These are phyloP conservation scores for Cladosporium cucumerinum DNA, from an alignment of 2,329 filamentous ascomycete genomes.

Conservation along the genomic window DNA sequence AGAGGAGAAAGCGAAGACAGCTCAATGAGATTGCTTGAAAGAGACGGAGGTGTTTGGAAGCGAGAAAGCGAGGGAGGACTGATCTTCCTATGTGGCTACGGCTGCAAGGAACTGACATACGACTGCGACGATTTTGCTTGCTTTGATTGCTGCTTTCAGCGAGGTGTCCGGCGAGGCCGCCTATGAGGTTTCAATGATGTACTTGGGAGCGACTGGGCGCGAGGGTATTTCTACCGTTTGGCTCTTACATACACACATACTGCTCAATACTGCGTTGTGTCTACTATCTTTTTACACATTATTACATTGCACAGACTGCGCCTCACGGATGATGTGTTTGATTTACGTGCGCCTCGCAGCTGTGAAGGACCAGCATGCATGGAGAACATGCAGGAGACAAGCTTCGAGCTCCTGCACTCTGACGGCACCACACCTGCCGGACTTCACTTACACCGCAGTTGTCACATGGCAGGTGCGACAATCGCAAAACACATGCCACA, in stretches of 20 bases:
- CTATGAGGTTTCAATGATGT: neutral
- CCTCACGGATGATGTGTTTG: neutral
- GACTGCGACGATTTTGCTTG: slow-evolving; percentile 15
- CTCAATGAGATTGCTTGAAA: neutral
- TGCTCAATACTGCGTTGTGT: neutral
- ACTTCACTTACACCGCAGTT: neutral
- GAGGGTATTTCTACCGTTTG: neutral
- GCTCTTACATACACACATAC: slow-evolving; percentile 3
- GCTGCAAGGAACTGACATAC: slow-evolving; percentile 18
- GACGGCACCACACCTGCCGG: neutral
- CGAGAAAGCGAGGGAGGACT: neutral
- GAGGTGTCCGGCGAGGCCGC: slow-evolving; percentile 23
- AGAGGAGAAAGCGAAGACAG: slow-evolving; percentile 52
- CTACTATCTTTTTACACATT: neutral
- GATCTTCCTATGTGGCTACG: neutral
- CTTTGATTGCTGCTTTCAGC: slow-evolving; percentile 25
- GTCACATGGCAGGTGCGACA: slow-evolving; percentile 3
- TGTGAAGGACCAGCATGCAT: neutral
- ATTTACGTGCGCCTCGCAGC: neutral
- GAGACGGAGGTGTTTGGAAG: neutral
- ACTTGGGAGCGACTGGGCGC: neutral
- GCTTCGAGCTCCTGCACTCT: neutral
- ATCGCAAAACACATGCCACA: neutral
- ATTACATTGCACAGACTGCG: neutral
- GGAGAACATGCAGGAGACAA: neutral